Conservation (phyloP, 2,329 filamentous ascomycete genomes). For the Aspergillus neotritici region DNA sequence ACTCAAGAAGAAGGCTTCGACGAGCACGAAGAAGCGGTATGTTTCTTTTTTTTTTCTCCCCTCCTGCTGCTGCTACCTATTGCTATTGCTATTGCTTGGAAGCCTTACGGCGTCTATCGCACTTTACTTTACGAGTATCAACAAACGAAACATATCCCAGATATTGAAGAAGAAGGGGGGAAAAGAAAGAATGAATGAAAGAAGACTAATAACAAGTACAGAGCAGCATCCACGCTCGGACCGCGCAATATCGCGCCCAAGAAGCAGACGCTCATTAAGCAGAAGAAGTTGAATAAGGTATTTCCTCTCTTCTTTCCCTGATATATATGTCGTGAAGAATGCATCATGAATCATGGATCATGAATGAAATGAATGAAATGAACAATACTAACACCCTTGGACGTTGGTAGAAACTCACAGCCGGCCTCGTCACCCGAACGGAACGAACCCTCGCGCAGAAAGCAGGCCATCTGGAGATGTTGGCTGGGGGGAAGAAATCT, state of each 20-base stretch:
- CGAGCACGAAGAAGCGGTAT: conserved; percentile 33
- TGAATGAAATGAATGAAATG: too few species aligned
- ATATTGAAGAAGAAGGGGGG: neutral
- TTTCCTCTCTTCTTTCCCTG: neutral
- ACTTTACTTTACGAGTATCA: too few species aligned
- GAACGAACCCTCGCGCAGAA: conserved; percentile 61
- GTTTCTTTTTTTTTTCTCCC: conserved; percentile 10
- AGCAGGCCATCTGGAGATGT: conserved; percentile 64
- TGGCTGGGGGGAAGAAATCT: conserved; percentile 62
- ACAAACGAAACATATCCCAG: too few species aligned
- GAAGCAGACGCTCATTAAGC: conserved; percentile 55
- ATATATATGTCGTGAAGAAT: conserved; percentile 17
- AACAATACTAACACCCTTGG: too few species aligned
- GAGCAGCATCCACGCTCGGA: conserved; percentile 48
- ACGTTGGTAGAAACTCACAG: conserved; percentile 50
- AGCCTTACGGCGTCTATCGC: too few species aligned
- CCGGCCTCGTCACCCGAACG: conserved; percentile 60
- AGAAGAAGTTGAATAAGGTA: conserved; percentile 60
- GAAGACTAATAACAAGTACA: conserved; percentile 5
- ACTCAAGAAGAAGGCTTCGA: conserved; percentile 42
- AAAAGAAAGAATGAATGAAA: neutral
- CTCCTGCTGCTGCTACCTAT: neutral
- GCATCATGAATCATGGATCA: too few species aligned
- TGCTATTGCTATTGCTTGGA: neutral
- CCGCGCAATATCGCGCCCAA: conserved; percentile 61